These are phyloP conservation scores for Rhododendron mucronatum DNA, from an alignment of 148 eudicot genomes.

Conservation along the genomic window DNA sequence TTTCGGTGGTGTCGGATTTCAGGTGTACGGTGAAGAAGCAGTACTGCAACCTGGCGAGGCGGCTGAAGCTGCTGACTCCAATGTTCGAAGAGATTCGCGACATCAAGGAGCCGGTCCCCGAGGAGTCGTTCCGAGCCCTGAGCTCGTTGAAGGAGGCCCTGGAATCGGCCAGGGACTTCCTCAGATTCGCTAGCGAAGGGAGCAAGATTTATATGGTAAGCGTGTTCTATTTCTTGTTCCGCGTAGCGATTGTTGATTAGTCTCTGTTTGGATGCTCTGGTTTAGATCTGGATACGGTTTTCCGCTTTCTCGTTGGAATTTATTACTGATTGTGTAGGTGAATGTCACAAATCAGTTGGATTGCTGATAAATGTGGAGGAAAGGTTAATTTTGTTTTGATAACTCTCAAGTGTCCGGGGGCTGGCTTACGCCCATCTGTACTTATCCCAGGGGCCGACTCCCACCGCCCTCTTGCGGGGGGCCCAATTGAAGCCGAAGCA, in stretches of 20 bases:
- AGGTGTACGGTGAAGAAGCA: slow-evolving; percentile 59
- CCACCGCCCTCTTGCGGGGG: not conserved
- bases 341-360: not conserved
- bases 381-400: not conserved
- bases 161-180: slow-evolving; percentile 55
- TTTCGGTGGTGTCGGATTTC: slow-evolving; percentile 53
- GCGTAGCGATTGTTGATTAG: not conserved
- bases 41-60: slow-evolving; percentile 63
- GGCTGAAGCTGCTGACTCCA: slow-evolving; percentile 77
- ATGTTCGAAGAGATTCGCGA: slow-evolving; percentile 90
- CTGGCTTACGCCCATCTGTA: too few relatives aligned
- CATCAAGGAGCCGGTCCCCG: slow-evolving; percentile 27
- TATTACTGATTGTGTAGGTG: not conserved
- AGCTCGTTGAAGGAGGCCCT: slow-evolving; percentile 32
- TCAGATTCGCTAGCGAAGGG: slow-evolving; percentile 55
- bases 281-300: slow-evolving; percentile 7
- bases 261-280: not conserved
- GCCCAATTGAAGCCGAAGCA: not conserved
- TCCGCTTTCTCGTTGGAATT: not conserved
- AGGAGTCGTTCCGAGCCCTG: slow-evolving; percentile 23
- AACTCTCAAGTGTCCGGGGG: too few relatives aligned
- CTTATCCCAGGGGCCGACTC: not conserved
- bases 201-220: slow-evolving; percentile 85
- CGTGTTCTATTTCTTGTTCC: not conserved
- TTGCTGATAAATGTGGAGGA: not conserved